Conservation (phyloP, 176 grass and related monocot species). For the Aechmea fasciata region DNA sequence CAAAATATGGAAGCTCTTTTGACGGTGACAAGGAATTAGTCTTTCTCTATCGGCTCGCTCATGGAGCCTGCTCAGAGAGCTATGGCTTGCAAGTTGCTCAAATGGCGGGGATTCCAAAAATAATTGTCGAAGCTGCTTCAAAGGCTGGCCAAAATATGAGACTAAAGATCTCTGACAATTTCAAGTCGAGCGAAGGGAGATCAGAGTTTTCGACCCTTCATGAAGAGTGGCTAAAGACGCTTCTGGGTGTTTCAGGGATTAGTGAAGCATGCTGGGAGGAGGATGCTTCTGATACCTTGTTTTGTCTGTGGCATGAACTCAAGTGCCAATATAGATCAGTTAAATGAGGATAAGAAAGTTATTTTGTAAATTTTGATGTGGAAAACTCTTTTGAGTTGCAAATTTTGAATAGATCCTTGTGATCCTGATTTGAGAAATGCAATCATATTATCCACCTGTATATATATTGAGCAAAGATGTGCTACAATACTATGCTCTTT, state of each 20-base stretch:
- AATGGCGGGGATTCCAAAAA: conserved; percentile 65
- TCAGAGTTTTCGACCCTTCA: conserved; percentile 75
- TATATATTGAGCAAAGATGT: no score
- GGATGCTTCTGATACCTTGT: conserved; percentile 53
- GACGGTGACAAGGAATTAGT: conserved; percentile 36
- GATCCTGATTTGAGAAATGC: conserved; percentile 3
- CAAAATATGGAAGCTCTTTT: conserved; percentile 18
- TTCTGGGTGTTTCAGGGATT: conserved; percentile 24
- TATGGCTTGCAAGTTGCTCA: conserved; percentile 81
- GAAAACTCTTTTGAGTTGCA: neutral
- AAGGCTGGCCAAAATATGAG: conserved; percentile 56
- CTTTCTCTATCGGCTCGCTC: conserved; percentile 68
- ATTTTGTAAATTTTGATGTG: neutral
- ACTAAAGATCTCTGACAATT: conserved; percentile 42
- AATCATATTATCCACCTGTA: neutral
- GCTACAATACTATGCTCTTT: no score
- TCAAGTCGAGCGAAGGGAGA: conserved; percentile 62
- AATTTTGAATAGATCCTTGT: neutral
- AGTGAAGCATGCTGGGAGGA: conserved; percentile 36
- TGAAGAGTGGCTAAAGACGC: conserved; percentile 67
- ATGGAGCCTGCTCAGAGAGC: conserved; percentile 74
- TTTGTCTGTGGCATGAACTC: conserved; percentile 74
- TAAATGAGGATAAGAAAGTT: conserved; percentile 6
- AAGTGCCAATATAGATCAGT: conserved; percentile 36
- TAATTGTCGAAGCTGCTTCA: conserved; percentile 42